Base-by-base conservation (phyloP, 2,329 filamentous ascomycete genomes). In the Ceratocystis ficicola region DNA sequence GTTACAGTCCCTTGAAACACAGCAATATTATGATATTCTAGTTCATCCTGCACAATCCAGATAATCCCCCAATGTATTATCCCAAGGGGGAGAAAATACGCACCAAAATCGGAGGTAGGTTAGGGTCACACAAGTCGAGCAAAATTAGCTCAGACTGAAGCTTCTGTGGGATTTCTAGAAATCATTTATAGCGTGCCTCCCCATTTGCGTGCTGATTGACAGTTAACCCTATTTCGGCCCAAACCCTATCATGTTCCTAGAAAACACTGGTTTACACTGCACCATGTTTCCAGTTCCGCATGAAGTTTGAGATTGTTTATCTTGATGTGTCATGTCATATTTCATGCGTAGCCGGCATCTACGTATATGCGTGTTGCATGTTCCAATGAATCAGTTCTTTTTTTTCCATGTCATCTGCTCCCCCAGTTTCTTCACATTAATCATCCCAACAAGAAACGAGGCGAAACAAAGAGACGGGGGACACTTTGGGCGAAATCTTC, bases 1-100 rank as follows among this genome's bases (percentile, higher is more conserved):
- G 30, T 6, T 57, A 17, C 25, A 17, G 52, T 25, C 52, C 52
- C 52, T 57, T 57, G 52, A 57, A 57, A 57, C 52, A 57, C 12
- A 32, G 30, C 52, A 28, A 57, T 12, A n/a, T 57, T 57, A 57
- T 57, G 52, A 57, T 57, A 57, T 57, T 57, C 22, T 57, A 57
- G 52, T 57, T 57, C 52, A 57, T 57, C 52, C 52, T 57, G 4
- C 52, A 32, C 32, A 57, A 30, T 30, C 22, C 17, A 57, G 22
- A 57, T 57, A 30, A 15, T 57, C 25, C 52, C 52, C 52, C 25
- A 30, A 10, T 57, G 12, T 17, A 32, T 30, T 30, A 28, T 17
- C 52, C 15, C 25, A 30, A 57, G 52, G 22, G 22, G 10, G 32
- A 20, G 20, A 8, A 25, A 20, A 50, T 50, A 8, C 5, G 25